Evolutionary conservation across 352 stramenopile species (phyloP), one percentile per base, ranked within the genome.

Genomic region (Phytopythium cucurbitacearum): DNA sequence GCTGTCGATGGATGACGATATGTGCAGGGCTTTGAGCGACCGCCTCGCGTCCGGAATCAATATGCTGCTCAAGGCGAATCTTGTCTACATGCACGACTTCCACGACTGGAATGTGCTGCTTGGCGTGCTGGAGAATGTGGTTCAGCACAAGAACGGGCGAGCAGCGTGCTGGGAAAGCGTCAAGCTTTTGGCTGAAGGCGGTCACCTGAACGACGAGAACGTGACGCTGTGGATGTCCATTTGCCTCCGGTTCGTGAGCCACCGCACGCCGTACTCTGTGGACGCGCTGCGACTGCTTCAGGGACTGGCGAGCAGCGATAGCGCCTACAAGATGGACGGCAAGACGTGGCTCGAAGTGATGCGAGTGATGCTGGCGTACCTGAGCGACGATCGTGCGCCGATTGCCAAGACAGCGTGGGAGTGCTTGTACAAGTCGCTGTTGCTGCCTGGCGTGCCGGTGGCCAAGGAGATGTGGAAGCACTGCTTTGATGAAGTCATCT

Each of bases 1-100:
- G 28, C 62, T 88, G 40, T 69, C 65, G 6, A 84, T 95, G 75
- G 80, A 93, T 52, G 79, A 87, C 45, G 79, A 87, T 10, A 89
- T 90, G 77, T 86, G 85, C 65, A 76, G 82, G 47, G 85, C 73
- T 2, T 59, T 95, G n/a, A 88, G 82, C 38, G 82, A 95, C 41
- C 78, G 85, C 10, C 55, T 95, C 5, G 81, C 85, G 3, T 85
- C 81, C 0, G 85, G 85, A 2, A 83, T 95, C 46, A 89, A 88
- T 38, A 85, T 93, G 71, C 58, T 93, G 28, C 59, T 95, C 15
- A 93, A 93, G 66, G 85, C 85, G 1, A 95, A 95, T 38, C 62
- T 91, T 12, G 82, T 93, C 59, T 95, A 95, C 71, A 91, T 95
- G 82, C 77, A 91, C 57, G 67, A 89, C 35, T 91, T 90, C 48